Base-by-base conservation (phyloP, 176 grass and related monocot species). In the Oryza australiensis region DNA sequence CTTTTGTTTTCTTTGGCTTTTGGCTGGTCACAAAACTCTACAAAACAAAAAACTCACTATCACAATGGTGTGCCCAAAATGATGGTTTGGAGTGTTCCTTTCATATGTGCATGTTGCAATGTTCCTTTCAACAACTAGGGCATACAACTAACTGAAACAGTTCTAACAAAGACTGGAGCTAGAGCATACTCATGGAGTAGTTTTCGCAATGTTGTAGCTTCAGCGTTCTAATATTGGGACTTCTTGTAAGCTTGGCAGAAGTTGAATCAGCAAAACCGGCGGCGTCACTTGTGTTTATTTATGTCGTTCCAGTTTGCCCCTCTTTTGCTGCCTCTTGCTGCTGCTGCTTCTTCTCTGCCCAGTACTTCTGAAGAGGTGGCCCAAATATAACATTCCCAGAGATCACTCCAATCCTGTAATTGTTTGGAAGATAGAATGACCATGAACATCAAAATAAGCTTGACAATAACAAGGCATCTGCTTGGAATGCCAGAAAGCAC, bases 331-430 rank as follows among this genome's bases (percentile, higher is more conserved):
- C 74, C 66, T 90, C 90, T 77, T 94, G 83, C 64, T 94, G 92
- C 26, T 83, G 38, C 38, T 94, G 92, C 38, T 83, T 81, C 84
- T 93, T 94, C 73, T 94, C 82, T 70, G 88, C 83, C 94, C 92
- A 94, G 59, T 97, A 97, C 74, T 97, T 86, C 60, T 92, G 86
- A 71, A 97, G 89, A 2, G 94, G 92, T 10, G 92, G 94, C 32
- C 94, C 92, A 63, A 97, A 97, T 77, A 97, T 89, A 49, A 88
- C 86, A 67, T 97, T 94, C 22, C 94, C 92, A 72, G 92, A 97
- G 53, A 92, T 87, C 64, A 97, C 85, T 80, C 94, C 94, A 9
- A 87, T 82, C 62, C 92, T 94, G 86, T 12, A 70, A 23, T 26
- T 28, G 78, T 73, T 73, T 83, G 28, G 66, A 66, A 10, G 41